phyloP scores from a whole-genome alignment of 441 rosid species.

The Adansonia rubrostipa region DNA sequence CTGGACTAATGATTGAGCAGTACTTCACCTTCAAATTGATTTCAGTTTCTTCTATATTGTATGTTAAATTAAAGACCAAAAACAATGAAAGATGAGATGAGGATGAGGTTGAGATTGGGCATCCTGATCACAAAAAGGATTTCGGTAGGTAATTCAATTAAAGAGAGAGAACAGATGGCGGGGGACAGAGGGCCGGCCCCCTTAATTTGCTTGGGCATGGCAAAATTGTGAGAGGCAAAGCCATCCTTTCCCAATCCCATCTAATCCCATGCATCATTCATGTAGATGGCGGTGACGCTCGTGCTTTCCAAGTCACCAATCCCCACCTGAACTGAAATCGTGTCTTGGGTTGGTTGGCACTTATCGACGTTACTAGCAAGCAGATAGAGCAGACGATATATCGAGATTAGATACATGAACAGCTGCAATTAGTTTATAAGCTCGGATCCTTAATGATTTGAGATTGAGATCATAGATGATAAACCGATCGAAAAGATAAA shows the following conservation, averaged over 20 bases:
- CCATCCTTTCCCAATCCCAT: too few relatives aligned
- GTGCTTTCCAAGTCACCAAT: neutral
- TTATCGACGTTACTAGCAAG: neutral
- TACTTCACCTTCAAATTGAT: neutral
- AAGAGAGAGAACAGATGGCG: too few relatives aligned
- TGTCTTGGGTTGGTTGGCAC: neutral
- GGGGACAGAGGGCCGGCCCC: too few relatives aligned
- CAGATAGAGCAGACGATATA: neutral
- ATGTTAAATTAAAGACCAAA: neutral
- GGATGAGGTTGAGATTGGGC: too few relatives aligned
- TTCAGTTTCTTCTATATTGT: neutral
- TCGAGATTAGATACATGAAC: neutral
- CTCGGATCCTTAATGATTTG: neutral
- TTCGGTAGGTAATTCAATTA: too few relatives aligned
- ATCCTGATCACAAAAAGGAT: too few relatives aligned
- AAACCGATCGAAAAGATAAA: neutral
- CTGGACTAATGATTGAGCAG: neutral
- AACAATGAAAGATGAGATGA: neutral
- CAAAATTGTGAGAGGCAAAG: neutral
- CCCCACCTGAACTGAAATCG: neutral
- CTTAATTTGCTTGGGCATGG: neutral
- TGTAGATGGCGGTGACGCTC: neutral
- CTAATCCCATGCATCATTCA: too few relatives aligned
- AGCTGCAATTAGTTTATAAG: neutral
- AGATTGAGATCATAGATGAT: too few relatives aligned